Conservation (phyloP, 2,329 filamentous ascomycete species). For the Albophoma yamanashiensis region DNA sequence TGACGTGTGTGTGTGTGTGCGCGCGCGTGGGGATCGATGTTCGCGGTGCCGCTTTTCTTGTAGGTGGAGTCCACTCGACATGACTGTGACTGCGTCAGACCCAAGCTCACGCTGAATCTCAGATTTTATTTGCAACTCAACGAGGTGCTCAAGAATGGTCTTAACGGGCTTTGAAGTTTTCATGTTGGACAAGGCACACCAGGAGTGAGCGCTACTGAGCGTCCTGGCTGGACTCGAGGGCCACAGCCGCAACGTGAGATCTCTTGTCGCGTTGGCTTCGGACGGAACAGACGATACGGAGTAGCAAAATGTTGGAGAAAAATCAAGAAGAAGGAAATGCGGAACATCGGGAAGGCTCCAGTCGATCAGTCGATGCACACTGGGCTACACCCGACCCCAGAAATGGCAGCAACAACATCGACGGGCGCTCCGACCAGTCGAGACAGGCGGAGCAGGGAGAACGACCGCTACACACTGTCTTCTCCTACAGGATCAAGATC, state of each 20-base stretch:
- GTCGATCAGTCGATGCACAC: neutral
- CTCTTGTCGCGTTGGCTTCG: neutral
- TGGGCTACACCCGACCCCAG: neutral
- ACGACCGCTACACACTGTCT: slow-evolving; percentile 11
- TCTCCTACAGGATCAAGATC: slow-evolving; percentile 12
- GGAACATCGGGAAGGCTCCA: neutral
- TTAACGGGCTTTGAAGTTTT: no score
- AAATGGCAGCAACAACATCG: neutral
- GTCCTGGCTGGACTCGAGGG: neutral
- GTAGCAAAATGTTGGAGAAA: neutral
- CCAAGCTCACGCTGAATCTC: neutral
- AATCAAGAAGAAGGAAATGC: neutral
- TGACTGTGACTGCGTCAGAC: neutral
- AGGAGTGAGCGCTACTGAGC: neutral
- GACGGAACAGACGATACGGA: neutral
- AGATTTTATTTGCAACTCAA: neutral
- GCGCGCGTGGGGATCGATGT: no score
- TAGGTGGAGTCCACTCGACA: neutral
- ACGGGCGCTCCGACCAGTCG: neutral
- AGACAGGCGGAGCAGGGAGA: neutral
- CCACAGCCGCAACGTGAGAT: neutral
- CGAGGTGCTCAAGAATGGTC: neutral
- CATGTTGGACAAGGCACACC: neutral
- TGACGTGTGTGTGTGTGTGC: no score
- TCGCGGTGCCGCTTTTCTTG: no score